These are phyloP conservation scores for Botrytis sinoallii DNA, from an alignment of 2,329 filamentous ascomycete genomes.

Conservation along the genomic window DNA sequence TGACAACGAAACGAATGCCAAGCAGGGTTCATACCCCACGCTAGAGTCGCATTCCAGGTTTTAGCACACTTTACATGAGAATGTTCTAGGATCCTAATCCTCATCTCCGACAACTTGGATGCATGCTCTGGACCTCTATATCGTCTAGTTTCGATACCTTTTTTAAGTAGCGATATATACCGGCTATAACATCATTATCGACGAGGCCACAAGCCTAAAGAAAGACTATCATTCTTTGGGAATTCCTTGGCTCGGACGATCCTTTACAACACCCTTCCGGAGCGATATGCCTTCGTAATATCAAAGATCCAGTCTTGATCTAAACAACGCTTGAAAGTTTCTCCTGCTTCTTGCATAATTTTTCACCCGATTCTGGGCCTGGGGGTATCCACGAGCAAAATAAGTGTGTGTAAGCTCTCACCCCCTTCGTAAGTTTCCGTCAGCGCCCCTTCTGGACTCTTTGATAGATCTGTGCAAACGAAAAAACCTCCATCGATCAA, in stretches of 20 bases:
- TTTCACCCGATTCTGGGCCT: no score
- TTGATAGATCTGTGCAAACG: not conserved
- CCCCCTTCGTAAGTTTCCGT: not conserved
- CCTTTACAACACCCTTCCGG: not conserved
- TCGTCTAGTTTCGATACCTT: not conserved
- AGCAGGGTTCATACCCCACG: not conserved
- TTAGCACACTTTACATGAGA: not conserved
- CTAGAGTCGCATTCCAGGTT: not conserved
- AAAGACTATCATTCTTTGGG: not conserved
- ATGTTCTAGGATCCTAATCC: conserved; percentile 1
- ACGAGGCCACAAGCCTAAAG: not conserved
- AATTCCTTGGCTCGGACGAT: not conserved
- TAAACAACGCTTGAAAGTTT: not conserved
- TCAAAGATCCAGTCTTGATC: not conserved
- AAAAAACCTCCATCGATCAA: not conserved
- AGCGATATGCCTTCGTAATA: not conserved
- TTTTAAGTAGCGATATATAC: not conserved
- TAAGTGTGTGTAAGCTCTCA: not conserved
- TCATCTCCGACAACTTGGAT: conserved; percentile 6
- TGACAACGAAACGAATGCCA: not conserved
- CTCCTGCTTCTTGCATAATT: not conserved
- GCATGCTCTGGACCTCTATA: not conserved
- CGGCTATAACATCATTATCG: not conserved
- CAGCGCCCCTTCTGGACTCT: not conserved
- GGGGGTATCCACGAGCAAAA: not conserved